Conservation (phyloP, 768 basidiomycete genomes). For the Cystofilobasidium ferigula region DNA sequence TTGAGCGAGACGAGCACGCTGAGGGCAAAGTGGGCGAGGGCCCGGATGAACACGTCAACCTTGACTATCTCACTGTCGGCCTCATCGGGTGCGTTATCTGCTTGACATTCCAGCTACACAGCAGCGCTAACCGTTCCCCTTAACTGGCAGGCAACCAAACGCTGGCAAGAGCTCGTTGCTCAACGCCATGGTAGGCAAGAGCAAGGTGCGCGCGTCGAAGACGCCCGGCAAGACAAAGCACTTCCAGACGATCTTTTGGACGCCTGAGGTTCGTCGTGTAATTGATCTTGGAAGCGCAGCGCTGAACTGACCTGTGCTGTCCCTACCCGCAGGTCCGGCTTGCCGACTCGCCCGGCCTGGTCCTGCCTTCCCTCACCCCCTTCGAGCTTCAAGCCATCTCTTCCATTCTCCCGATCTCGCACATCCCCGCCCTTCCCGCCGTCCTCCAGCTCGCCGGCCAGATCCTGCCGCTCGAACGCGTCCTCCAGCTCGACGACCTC, state of each 20-base stretch:
- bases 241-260: conserved; percentile 23
- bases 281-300: background rate
- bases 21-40: background rate
- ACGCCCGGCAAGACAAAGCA: conserved; percentile 61
- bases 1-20: background rate
- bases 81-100: conserved; percentile 29
- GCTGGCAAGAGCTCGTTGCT: conserved; percentile 12
- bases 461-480: conserved; percentile 64
- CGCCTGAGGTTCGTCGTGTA: conserved; percentile 4
- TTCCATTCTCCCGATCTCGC: conserved; percentile 66
- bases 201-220: conserved; percentile 51
- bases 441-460: conserved; percentile 62
- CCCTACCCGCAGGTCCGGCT: conserved; percentile 11
- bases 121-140: background rate
- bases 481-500: conserved; percentile 46
- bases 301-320: background rate
- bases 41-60: background rate
- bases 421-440: conserved; percentile 50
- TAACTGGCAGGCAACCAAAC: conserved; percentile 8
- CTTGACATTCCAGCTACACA: background rate
- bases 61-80: conserved; percentile 30
- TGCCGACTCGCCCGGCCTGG: conserved; percentile 40
- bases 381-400: conserved; percentile 48
- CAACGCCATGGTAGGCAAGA: conserved; percentile 24
- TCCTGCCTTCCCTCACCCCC: conserved; percentile 19